Base-by-base conservation (phyloP, 75 land plant species). In the Selaginella tamariscina region DNA sequence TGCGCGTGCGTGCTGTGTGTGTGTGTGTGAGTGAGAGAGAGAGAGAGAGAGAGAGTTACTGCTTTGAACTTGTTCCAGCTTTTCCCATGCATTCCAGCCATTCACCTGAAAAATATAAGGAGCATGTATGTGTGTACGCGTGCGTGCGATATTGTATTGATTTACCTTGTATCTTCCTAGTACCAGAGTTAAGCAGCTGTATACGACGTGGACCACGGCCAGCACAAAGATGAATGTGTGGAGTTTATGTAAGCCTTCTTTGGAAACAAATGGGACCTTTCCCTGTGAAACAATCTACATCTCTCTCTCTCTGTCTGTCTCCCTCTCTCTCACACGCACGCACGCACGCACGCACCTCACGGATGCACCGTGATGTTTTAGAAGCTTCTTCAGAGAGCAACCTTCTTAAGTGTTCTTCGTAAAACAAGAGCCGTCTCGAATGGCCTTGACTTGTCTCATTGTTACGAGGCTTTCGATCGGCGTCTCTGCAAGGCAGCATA, bases 401-500 rank as follows among this genome's bases (percentile, higher is more conserved):
- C 15, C 11, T 5, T 5, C 5, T 5, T 15, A 39, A 5, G 49
- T 15, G 49, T 15, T 15, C 11, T 5, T 39, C 15, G 49, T 5
- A 15, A 39, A 15, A 5, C 11, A 39, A 15, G 49, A 39, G 49
- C 49, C 49, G 5, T 15, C 49, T 5, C 15, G 49, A 5, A 15
- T 39, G 49, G 15, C 49, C 49, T 5, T 5, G 15, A 5, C 11
- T 5, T 5, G 49, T 39, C 15, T 39, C 49, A 5, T 15, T 15
- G 49, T 39, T 39, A 15, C 11, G 49, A 15, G 49, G 11, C 11
- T 15, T 15, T 5, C 15, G 49, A 5, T 5, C 11, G 15, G 49
- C 49, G 11, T 39, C 49, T 22, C 30, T 77, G 70, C 92, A 87
- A 1, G 92, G 95, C 2, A 85, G 80, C 76, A 84, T 68, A 33